These are phyloP conservation scores for Durotheca rogersii DNA, from an alignment of 495 filamentous ascomycete genomes.

Conservation along the genomic window DNA sequence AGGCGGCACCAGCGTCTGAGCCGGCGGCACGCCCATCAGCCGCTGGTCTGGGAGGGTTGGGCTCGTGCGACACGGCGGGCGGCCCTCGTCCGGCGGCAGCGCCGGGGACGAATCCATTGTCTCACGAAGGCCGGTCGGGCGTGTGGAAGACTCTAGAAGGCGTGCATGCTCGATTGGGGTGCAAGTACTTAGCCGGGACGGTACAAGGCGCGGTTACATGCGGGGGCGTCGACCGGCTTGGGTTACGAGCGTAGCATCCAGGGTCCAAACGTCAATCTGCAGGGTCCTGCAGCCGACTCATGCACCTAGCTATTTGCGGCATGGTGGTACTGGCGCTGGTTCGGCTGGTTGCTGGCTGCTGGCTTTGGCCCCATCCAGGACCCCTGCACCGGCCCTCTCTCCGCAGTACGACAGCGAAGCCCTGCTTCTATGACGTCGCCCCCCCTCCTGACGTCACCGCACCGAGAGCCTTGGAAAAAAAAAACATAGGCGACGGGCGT, in stretches of 20 bases:
- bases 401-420: conserved; percentile 23
- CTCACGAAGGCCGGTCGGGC: conserved; percentile 4
- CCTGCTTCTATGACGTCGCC: conserved; percentile 25
- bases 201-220: conserved; percentile 8
- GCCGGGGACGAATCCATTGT: too few species aligned
- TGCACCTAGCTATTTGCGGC: conserved; percentile 28
- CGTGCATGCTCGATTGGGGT: neutral
- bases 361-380: too few species aligned
- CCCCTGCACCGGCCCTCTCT: conserved; percentile 22
- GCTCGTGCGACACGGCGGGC: too few species aligned
- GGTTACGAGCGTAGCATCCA: too few species aligned
- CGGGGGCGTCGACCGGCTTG: conserved; percentile 20
- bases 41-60: too few species aligned
- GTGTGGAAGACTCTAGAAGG: conserved; percentile 23
- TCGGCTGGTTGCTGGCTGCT: too few species aligned
- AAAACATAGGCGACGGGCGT: conserved; percentile 13
- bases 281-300: conserved; percentile 34
- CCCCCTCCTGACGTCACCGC: conserved; percentile 22
- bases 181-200: too few species aligned
- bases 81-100: too few species aligned
- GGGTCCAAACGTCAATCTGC: conserved; percentile 40
- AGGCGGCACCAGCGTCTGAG: conserved; percentile 33
- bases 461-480: too few species aligned
- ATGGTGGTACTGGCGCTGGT: conserved; percentile 18
- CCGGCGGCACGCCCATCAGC: conserved; percentile 16